Evolutionary conservation across 768 basidiomycete genomes (phyloP).

Genomic region (Coprinellus aureogranulatus): DNA sequence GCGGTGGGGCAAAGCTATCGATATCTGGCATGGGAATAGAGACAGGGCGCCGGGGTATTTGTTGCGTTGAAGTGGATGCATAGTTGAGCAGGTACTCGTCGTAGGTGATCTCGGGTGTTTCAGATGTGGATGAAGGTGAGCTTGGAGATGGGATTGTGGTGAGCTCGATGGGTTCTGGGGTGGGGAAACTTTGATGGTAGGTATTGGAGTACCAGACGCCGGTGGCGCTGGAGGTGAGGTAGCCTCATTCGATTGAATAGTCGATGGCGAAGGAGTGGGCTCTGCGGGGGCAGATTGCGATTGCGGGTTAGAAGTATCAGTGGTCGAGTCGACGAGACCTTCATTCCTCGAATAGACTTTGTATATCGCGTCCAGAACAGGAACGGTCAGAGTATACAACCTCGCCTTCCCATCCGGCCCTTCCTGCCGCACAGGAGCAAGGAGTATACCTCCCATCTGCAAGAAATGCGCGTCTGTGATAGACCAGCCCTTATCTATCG

Average conservation of each 20-base stretch:
- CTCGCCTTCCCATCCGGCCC: neutral
- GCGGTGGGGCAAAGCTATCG: neutral
- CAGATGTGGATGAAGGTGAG: neutral
- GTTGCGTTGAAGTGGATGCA: neutral
- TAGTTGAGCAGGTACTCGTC: neutral
- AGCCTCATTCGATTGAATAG: no score
- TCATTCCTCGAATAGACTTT: neutral
- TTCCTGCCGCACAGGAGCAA: neutral
- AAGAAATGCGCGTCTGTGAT: conserved; percentile 8
- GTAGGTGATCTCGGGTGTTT: no score
- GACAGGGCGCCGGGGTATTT: neutral
- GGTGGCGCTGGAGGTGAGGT: no score
- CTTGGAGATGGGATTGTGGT: neutral
- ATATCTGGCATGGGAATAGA: neutral
- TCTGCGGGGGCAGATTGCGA: no score
- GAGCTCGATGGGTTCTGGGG: neutral
- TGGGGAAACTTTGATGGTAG: no score
- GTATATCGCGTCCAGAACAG: neutral
- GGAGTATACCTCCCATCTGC: conserved; percentile 6
- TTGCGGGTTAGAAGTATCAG: neutral
- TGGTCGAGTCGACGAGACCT: neutral
- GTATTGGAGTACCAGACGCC: no score
- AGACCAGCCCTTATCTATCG: conserved; percentile 3
- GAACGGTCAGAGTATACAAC: neutral
- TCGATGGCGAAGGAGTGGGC: no score